Evolutionary conservation across 176 grass and related monocot genomes (phyloP).

Genomic region (Avena sativa): DNA sequence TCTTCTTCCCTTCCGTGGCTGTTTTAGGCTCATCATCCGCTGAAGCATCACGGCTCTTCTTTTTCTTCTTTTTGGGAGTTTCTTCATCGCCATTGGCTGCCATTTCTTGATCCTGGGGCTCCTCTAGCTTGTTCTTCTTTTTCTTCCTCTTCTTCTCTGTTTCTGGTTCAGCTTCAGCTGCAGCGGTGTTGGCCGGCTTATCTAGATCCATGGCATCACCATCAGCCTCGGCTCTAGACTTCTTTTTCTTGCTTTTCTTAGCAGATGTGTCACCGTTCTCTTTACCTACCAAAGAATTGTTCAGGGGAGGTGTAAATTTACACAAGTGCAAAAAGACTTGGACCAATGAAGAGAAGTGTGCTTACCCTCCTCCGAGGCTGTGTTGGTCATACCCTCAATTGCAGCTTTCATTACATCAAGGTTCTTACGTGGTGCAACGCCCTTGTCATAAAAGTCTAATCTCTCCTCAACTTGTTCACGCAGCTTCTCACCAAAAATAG

Average conservation of each 20-base stretch:
- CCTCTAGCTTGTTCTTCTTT: slow-evolving; percentile 74
- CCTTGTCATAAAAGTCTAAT: slow-evolving; percentile 90
- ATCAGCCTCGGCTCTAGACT: slow-evolving; percentile 48
- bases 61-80: slow-evolving; percentile 62
- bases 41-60: slow-evolving; percentile 50
- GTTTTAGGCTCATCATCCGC: slow-evolving; percentile 45
- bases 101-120: slow-evolving; percentile 41
- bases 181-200: slow-evolving; percentile 21
- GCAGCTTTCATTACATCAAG: slow-evolving; percentile 95
- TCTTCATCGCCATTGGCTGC: not conserved
- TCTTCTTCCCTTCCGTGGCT: slow-evolving; percentile 60
- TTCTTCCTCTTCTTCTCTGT: slow-evolving; percentile 77
- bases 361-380: not conserved
- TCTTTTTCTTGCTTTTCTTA: slow-evolving; percentile 76
- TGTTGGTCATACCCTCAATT: slow-evolving; percentile 56
- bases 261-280: slow-evolving; percentile 26
- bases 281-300: slow-evolving; percentile 1
- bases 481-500: slow-evolving; percentile 80
- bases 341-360: not conserved
- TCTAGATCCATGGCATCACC: slow-evolving; percentile 68
- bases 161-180: slow-evolving; percentile 53
- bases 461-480: slow-evolving; percentile 90
- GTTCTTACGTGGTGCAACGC: slow-evolving; percentile 87
- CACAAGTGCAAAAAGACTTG: not conserved
- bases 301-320: not conserved